A percentile compares a stretch with the other conserved stretches of the same genome.
Evolutionary conservation across 192 early-diverging fungal species (phyloP).

Genomic region (Endogone sp.): DNA sequence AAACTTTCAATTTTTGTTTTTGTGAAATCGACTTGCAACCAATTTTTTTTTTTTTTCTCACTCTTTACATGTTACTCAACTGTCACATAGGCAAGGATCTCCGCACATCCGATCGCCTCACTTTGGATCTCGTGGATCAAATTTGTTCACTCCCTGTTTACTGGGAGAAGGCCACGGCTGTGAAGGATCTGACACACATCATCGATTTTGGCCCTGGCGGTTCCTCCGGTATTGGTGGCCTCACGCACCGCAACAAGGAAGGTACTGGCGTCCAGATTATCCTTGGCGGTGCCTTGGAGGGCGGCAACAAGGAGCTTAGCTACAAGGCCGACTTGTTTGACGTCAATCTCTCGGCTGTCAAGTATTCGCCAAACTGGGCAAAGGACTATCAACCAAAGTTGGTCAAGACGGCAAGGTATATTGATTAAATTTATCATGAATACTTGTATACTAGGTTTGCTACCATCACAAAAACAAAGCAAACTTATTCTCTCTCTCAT

Average conservation of each 20-base stretch:
- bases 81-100: conserved; percentile 58
- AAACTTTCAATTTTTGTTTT: background rate
- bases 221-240: conserved; percentile 72
- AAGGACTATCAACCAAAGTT: conserved; percentile 80
- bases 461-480: too few species aligned
- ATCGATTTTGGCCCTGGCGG: conserved; percentile 95
- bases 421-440: background rate
- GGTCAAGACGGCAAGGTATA: conserved; percentile 55
- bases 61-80: background rate
- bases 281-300: conserved; percentile 64
- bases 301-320: conserved; percentile 54
- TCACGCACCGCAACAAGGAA: conserved; percentile 85
- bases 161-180: conserved; percentile 70
- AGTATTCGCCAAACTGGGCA: conserved; percentile 81
- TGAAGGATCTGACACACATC: conserved; percentile 71
- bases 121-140: conserved; percentile 62
- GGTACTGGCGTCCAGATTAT: conserved; percentile 76
- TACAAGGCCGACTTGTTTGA: conserved; percentile 79
- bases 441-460: too few species aligned
- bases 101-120: conserved; percentile 49
- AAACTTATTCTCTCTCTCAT: too few species aligned
- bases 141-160: conserved; percentile 68
- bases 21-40: conserved; percentile 1
- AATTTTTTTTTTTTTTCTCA: background rate
- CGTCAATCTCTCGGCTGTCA: conserved; percentile 65